Base-by-base conservation (phyloP, 2,329 filamentous ascomycete species). In the Talaromyces sp. region DNA sequence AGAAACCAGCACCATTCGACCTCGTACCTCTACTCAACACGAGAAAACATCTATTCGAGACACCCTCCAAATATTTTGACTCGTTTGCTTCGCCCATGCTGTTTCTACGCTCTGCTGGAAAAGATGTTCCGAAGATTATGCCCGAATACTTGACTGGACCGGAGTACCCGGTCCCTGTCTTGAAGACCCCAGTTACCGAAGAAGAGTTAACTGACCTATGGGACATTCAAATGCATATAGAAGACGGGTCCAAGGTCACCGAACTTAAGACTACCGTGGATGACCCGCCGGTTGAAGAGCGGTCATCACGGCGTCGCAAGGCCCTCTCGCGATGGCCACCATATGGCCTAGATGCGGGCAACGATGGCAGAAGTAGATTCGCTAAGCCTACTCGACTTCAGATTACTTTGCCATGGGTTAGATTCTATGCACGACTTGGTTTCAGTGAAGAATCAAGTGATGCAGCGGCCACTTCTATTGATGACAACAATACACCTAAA, bases 1-100 rank as follows among this genome's bases (percentile, higher is more conserved):
- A 33, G 24, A 60, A 43, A 52, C 9, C 58, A 1, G 71, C 71
- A 0, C 74, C 73, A 1, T 58, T 66, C 11, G 77, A 79, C 60
- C 67, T 81, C 3, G 61, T 78, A 11, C 72, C 74, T 1, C 71
- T 79, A 2, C 73, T 79, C 0, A 60, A 75, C 35, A 76, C 76
- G 0, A 74, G 79, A 3, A 72, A 73, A 33, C 60, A 56, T 8
- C 71, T 79, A 22, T 82, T 82, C 65, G 48, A 69, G 8, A 73
- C 70, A 0, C 76, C 78, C 22, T 74, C 76, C 33, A 72, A 72
- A 11, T 80, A 76, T 67, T 81, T 81, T 54, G 79, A 81, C 65
- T 67, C 77, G 0, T 82, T 81, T 64, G 78, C 79, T 0, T 80
- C 77, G 3, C 79, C 79, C 0, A 69, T 77, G 3, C 67, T 81